Evolutionary conservation across 768 basidiomycete species (phyloP), one percentile per base, ranked within the genome.

Genomic region (Auricularia sp.): DNA sequence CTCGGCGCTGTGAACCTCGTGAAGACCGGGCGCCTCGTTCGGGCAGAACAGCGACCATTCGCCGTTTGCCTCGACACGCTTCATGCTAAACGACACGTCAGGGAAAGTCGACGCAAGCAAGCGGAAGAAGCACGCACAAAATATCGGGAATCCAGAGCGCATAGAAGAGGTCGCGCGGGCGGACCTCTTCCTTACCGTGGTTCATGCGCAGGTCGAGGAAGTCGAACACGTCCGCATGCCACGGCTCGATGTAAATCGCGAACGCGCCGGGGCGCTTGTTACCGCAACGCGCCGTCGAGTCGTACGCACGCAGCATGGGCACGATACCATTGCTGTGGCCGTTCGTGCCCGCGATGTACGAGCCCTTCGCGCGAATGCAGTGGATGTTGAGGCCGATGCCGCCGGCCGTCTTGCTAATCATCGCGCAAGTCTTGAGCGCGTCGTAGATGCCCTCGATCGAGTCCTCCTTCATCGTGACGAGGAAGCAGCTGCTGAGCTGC

Each of bases 381-480:
- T 98, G 94, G 68, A 99, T 97, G 76, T 82, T 92, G 67, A 99
- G 78, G 62, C 97, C 97, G 73, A 98, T 98, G 63, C 97, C 97
- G 71, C 97, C 97, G 33, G 97, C 97, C 4, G 94, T 97, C 81
- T 99, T 98, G 73, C 94, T 96, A 75, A 99, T 99, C 90, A 98
- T 92, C 2, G 97, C 97, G 73, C 97, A 98, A 67, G 85, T 92
- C 82, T 98, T 98, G 70, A 99, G 81, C 1, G 97, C 98, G 70
- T 98, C 96, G 75, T 98, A 99, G 77, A 99, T 98, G 21, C 97
- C 97, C 70, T 99, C 97, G 66, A 98, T 98, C 3, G 93, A 96
- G 75, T 98, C 97, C n/a, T 98, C 94, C 76, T 94, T 94, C 97
- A 98, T 98, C 73, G 88, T 88, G 59, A 99, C 88, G 65, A 99